These are phyloP conservation scores for Kockovaella imperatae DNA, from an alignment of 768 basidiomycete species.

Conservation along the genomic window DNA sequence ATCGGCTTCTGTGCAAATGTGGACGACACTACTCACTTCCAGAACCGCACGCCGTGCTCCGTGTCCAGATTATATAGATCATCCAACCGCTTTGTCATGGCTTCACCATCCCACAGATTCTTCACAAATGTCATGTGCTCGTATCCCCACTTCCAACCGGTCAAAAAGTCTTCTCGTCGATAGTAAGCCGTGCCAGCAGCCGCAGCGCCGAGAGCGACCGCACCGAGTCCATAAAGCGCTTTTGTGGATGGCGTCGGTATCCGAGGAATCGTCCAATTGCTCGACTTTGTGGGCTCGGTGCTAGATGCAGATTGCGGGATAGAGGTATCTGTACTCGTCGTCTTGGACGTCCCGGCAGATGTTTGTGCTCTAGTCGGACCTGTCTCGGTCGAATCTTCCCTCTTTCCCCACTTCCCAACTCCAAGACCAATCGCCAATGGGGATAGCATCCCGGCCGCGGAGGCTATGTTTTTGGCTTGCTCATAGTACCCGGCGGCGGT, in stretches of 20 bases:
- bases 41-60: conserved; percentile 43
- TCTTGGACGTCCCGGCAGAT: background rate
- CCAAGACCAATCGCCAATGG: conserved; percentile 44
- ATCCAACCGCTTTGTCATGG: conserved; percentile 57
- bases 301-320: background rate
- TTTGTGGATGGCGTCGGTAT: conserved; percentile 19
- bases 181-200: conserved; percentile 79
- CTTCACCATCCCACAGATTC: conserved; percentile 70
- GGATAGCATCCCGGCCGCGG: conserved; percentile 52
- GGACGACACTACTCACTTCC: conserved; percentile 31
- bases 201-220: conserved; percentile 67
- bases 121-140: conserved; percentile 88
- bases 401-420: conserved; percentile 32
- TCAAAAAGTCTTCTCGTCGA: conserved; percentile 64
- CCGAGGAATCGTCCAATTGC: conserved; percentile 15
- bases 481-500: conserved; percentile 65
- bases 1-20: too few relatives aligned
- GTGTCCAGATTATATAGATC: conserved; percentile 57
- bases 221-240: conserved; percentile 52
- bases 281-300: conserved; percentile 6
- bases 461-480: conserved; percentile 58
- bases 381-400: background rate
- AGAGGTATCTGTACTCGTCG: background rate
- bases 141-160: conserved; percentile 64
- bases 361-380: background rate